Percentiles rank a stretch among this genome's conserved stretches.
phyloP scores from a whole-genome alignment of 2,329 filamentous ascomycete genomes.

The Epichloe festucae region DNA sequence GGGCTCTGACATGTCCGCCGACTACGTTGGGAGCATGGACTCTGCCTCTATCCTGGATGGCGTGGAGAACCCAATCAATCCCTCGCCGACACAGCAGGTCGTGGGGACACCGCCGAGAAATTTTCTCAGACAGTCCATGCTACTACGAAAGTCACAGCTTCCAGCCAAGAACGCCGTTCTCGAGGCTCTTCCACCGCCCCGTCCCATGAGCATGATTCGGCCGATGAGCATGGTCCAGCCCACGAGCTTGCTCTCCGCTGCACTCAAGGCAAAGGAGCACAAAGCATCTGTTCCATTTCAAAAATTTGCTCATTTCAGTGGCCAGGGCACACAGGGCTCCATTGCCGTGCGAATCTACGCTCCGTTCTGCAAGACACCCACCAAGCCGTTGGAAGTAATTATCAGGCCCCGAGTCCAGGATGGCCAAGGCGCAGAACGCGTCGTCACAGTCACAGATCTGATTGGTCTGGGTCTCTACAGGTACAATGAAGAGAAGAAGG shows the following conservation, averaged over 20 bases:
- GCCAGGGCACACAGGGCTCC: conserved; percentile 65
- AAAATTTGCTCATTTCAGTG: conserved; percentile 61
- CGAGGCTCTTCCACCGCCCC: conserved; percentile 56
- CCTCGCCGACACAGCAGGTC: conserved; percentile 42
- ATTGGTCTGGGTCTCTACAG: conserved; percentile 69
- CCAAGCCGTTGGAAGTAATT: conserved; percentile 56
- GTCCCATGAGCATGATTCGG: conserved; percentile 50
- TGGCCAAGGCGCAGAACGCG: conserved; percentile 45
- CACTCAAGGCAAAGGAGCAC: conserved; percentile 58
- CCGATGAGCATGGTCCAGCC: conserved; percentile 56
- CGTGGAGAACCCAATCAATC: conserved; percentile 44
- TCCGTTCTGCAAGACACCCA: conserved; percentile 52
- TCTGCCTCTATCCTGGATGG: conserved; percentile 59
- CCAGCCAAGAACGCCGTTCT: conserved; percentile 43
- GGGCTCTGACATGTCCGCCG: conserved; percentile 48
- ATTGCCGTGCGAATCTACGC: conserved; percentile 67
- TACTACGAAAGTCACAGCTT: conserved; percentile 47
- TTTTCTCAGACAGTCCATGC: conserved; percentile 49
- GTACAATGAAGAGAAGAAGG: conserved; percentile 63
- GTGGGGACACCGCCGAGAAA: conserved; percentile 52
- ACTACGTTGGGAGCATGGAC: conserved; percentile 55
- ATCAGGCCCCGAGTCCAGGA: conserved; percentile 58
- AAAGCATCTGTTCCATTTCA: conserved; percentile 62
- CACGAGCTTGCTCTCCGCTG: conserved; percentile 57
- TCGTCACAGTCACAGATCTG: conserved; percentile 65